phyloP scores from a whole-genome alignment of 208 protist genomes.

The Acanthamoeba healyi region DNA sequence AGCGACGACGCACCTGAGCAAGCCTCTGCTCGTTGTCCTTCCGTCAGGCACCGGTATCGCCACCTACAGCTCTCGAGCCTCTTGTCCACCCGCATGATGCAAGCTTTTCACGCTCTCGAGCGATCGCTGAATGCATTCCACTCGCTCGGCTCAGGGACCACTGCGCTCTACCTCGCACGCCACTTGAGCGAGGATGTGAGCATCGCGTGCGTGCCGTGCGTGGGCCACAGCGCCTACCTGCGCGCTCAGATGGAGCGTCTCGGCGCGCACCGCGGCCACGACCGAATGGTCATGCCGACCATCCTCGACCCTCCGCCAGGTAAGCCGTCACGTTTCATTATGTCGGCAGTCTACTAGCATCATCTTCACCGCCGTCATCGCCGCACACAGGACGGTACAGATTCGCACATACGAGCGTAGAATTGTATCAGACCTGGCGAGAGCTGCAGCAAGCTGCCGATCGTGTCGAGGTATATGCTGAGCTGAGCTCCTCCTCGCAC shows the following conservation, averaged over 20 bases:
- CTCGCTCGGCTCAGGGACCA: too few species aligned
- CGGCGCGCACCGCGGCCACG: neutral
- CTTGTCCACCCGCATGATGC: too few species aligned
- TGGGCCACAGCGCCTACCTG: neutral
- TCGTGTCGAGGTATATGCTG: neutral
- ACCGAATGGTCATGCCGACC: neutral
- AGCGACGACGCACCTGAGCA: neutral
- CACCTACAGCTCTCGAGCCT: neutral
- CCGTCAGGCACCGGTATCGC: neutral
- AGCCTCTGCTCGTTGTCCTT: slow-evolving; percentile 4
- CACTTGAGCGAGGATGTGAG: neutral
- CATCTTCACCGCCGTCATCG: neutral
- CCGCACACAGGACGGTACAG: neutral
- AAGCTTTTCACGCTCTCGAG: too few species aligned
- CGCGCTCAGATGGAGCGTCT: neutral
- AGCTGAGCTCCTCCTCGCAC: neutral
- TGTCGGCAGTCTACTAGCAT: neutral
- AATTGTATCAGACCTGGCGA: too few species aligned
- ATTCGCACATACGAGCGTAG: too few species aligned
- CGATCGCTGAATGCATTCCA: too few species aligned
- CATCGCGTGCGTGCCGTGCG: slow-evolving; percentile 9
- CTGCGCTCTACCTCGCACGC: neutral
- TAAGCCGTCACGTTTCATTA: neutral
- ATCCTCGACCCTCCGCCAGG: slow-evolving; percentile 15
- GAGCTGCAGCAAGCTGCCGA: neutral